These are phyloP conservation scores for Arachis stenosperma DNA, from an alignment of 306 rosid species.

Conservation along the genomic window DNA sequence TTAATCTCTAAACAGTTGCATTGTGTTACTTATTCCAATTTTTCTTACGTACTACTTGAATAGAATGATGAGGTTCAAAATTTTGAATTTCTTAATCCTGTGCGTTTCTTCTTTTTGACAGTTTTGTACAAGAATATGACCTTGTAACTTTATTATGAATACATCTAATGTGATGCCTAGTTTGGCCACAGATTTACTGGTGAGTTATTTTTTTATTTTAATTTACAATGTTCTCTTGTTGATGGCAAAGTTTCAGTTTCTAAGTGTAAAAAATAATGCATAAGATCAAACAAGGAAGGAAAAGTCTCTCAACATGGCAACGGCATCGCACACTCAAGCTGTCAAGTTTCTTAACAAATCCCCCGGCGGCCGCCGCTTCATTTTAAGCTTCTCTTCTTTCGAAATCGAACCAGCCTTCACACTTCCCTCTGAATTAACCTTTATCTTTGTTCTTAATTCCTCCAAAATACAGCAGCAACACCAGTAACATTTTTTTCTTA, in stretches of 20 bases:
- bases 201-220: conserved; percentile 46
- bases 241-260: not conserved
- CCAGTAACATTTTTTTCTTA: no score
- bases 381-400: conserved; percentile 46
- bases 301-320: conserved; percentile 54
- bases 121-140: conserved; percentile 64
- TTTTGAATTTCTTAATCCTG: no score
- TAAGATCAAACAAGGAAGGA: no score
- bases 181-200: conserved; percentile 60
- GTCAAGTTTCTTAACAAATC: conserved; percentile 90
- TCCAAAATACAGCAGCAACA: no score
- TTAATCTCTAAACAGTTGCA: no score
- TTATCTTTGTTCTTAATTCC: not conserved
- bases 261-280: not conserved
- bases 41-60: no score
- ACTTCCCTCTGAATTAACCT: not conserved
- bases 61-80: no score
- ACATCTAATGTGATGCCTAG: conserved; percentile 43
- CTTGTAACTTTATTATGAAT: conserved; percentile 46
- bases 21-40: no score
- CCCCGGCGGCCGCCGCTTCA: conserved; percentile 75
- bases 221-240: not conserved
- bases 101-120: not conserved
- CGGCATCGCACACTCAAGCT: conserved; percentile 66
- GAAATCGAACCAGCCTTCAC: not conserved